These are phyloP conservation scores for Epichloe sylvatica DNA, from an alignment of 2,329 filamentous ascomycete genomes.

Conservation along the genomic window DNA sequence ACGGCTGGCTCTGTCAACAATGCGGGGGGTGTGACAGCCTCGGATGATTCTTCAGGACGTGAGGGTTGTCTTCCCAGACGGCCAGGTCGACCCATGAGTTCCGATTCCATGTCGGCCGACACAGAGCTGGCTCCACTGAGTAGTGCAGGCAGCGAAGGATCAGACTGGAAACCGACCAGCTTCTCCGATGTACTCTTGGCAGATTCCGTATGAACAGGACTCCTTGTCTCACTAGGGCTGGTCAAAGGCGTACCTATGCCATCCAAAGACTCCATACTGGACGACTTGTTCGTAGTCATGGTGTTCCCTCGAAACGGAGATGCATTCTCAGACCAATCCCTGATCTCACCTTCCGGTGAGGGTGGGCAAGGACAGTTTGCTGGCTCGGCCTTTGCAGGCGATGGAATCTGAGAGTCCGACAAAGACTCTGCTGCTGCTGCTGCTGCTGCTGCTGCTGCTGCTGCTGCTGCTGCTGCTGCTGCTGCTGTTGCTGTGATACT, in stretches of 20 bases:
- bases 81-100: slow-evolving; percentile 23
- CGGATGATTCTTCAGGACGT: slow-evolving; percentile 32
- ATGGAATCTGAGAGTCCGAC: background rate
- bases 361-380: slow-evolving; percentile 26
- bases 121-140: slow-evolving; percentile 51
- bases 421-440: background rate
- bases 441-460: background rate
- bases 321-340: slow-evolving; percentile 18
- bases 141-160: slow-evolving; percentile 49
- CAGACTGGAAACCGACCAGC: slow-evolving; percentile 43
- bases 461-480: background rate
- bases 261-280: slow-evolving; percentile 37
- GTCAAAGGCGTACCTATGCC: slow-evolving; percentile 37
- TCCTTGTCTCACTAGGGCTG: slow-evolving; percentile 39
- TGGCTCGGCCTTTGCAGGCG: slow-evolving; percentile 10
- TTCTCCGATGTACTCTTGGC: slow-evolving; percentile 30
- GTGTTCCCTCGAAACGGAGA: slow-evolving; percentile 27
- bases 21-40: slow-evolving; percentile 41
- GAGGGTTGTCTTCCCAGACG: slow-evolving; percentile 29
- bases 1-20: slow-evolving; percentile 33
- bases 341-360: slow-evolving; percentile 25
- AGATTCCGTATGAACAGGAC: slow-evolving; percentile 30
- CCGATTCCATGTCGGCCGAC: slow-evolving; percentile 47
- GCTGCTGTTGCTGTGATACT: background rate
- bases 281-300: slow-evolving; percentile 32